These are phyloP conservation scores for Yamadazyma phyllophila DNA, from an alignment of 805 yeast species.

Conservation along the genomic window DNA sequence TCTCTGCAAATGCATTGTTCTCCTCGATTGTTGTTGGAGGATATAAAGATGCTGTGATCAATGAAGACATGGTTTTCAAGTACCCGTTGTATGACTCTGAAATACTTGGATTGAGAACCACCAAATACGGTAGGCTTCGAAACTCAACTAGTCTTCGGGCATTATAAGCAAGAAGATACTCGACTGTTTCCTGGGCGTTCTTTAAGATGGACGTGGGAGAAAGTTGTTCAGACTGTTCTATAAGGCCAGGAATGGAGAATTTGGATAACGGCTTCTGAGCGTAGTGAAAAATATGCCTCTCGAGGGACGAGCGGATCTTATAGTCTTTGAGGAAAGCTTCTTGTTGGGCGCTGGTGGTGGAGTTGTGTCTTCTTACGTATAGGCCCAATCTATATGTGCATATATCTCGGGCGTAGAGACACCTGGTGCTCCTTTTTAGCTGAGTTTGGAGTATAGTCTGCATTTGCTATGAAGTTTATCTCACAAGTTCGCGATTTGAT, in stretches of 20 bases:
- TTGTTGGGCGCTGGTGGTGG: constrained; percentile 19
- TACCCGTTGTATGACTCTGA: constrained; percentile 74
- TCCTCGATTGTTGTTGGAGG: constrained; percentile 49
- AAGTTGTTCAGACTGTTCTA: constrained; percentile 40
- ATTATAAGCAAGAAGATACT: constrained; percentile 55
- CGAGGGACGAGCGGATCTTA: constrained; percentile 56
- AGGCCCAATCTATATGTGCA: no score
- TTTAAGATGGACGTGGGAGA: constrained; percentile 34
- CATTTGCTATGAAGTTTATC: no score
- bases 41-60: constrained; percentile 32
- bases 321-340: constrained; percentile 49
- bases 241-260: constrained; percentile 50
- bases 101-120: constrained; percentile 82
- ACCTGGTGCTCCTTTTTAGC: not conserved
- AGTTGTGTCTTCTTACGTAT: no score
- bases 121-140: constrained; percentile 76
- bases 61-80: constrained; percentile 56
- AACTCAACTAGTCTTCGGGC: constrained; percentile 71
- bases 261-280: constrained; percentile 53
- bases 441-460: not conserved
- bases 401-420: no score
- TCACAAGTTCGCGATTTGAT: not conserved
- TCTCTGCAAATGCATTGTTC: constrained; percentile 49
- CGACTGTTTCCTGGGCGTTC: constrained; percentile 56
- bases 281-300: constrained; percentile 56